Evolutionary conservation across 2,329 filamentous ascomycete genomes (phyloP), one percentile per base, ranked within the genome.

Genomic region (Bimuria novae-zelandiae): DNA sequence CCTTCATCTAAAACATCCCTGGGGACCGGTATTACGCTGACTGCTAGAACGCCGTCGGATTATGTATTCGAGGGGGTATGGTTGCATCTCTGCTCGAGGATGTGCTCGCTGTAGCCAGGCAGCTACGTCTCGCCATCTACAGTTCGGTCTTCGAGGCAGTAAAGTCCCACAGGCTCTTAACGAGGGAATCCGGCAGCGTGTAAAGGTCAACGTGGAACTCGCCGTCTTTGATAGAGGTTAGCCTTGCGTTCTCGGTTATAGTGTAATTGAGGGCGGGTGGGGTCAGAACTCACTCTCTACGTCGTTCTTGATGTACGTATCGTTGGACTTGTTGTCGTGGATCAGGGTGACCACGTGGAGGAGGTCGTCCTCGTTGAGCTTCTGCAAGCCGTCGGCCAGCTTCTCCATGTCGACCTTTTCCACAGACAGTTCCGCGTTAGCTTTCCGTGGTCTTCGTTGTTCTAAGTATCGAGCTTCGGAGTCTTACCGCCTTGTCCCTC

Each of bases 191-290:
- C 1, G 94, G 92, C 60, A 99, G 85, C n/a, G 94, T 97, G 78
- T 96, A 97, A 53, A 99, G 83, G 70, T 99, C 94, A 64, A 99
- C 93, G 56, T 96, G 94, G 79, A 99, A 99, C 77, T 99, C 94
- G 69, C 94, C 94, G 69, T 92, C 92, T 90, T 37, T 36, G 14
- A 68, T 44, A 5, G 42, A 44, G 75, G 65, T 69, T 54, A 72
- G 62, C 42, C 51, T 21, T 11, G 25, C 16, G 8, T 3, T 37
- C 22, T 4, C 22, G 12, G n/a, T n/a, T 37, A 11, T 11, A n/a
- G 10, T 2, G 14, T n/a, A n/a, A n/a, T n/a, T n/a, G n/a, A n/a
- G n/a, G n/a, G n/a, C n/a, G n/a, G n/a, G n/a, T n/a, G 11, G 25
- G 7, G 23, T 4, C 3, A 19, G n/a, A 48, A 83, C 88, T 78